phyloP scores from a whole-genome alignment of 352 stramenopile species.

The Phytophthora citricola region DNA sequence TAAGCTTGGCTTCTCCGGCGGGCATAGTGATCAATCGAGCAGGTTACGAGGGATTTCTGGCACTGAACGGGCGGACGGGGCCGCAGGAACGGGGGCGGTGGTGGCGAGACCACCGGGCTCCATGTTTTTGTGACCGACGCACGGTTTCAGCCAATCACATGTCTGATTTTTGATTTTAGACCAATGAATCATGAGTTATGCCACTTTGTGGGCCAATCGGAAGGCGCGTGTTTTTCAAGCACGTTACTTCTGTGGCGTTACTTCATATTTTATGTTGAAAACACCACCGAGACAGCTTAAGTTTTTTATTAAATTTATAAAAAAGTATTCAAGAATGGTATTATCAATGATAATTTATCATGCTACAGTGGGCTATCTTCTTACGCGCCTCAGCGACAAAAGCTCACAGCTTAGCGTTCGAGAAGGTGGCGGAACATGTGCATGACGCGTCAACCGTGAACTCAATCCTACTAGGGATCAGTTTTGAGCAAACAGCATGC shows the following conservation, averaged over 20 bases:
- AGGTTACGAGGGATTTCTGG: conserved; percentile 24
- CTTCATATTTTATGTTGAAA: background rate
- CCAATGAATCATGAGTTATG: conserved; percentile 16
- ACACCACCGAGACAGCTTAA: background rate
- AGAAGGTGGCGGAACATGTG: no score
- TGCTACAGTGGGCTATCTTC: no score
- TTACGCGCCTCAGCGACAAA: no score
- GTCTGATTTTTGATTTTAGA: conserved; percentile 8
- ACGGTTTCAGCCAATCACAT: conserved; percentile 38
- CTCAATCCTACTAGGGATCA: no score
- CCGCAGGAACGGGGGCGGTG: conserved; percentile 34
- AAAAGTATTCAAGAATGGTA: no score
- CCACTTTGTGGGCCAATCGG: conserved; percentile 9
- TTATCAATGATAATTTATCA: no score
- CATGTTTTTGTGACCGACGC: conserved; percentile 51
- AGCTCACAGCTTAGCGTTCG: no score
- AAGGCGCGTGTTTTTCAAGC: background rate
- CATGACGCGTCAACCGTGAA: no score
- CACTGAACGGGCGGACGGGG: conserved; percentile 28
- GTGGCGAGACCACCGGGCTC: conserved; percentile 36
- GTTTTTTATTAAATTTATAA: no score
- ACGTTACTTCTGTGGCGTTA: background rate
- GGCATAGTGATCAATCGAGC: conserved; percentile 44
- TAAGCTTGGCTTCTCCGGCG: conserved; percentile 57
- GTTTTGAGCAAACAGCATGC: no score